phyloP scores from a whole-genome alignment of 2,329 filamentous ascomycete genomes.

The Paecilomyces variotii region DNA sequence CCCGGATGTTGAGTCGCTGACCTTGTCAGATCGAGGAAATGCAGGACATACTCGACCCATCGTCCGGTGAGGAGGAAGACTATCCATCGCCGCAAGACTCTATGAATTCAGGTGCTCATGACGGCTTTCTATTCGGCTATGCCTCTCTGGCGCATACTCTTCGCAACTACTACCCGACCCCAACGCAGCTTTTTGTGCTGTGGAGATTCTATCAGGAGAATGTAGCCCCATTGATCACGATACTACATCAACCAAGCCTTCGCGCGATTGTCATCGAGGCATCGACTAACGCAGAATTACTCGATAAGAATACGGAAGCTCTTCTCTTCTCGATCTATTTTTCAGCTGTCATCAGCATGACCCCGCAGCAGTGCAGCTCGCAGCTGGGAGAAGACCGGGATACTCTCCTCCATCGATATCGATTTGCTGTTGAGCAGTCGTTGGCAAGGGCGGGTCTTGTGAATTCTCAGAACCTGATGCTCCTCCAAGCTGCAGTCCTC shows the following conservation, averaged over 20 bases:
- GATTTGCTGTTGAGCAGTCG: slow-evolving; percentile 57
- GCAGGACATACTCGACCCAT: slow-evolving; percentile 52
- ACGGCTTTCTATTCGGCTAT: slow-evolving; percentile 55
- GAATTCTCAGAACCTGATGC: slow-evolving; percentile 52
- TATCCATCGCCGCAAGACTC: slow-evolving; percentile 38
- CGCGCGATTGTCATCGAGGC: slow-evolving; percentile 45
- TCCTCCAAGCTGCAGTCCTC: slow-evolving; percentile 55
- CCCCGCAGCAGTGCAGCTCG: slow-evolving; percentile 31
- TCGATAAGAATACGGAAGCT: slow-evolving; percentile 48
- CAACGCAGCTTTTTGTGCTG: slow-evolving; percentile 42
- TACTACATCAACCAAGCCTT: slow-evolving; percentile 50
- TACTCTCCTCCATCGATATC: slow-evolving; percentile 46
- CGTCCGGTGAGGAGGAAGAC: slow-evolving; percentile 50
- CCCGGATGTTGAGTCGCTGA: slow-evolving; percentile 5
- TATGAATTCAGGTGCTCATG: slow-evolving; percentile 38
- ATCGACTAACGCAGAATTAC: slow-evolving; percentile 40
- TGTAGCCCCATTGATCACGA: slow-evolving; percentile 53
- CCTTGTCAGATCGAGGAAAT: slow-evolving; percentile 49
- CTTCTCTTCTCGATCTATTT: slow-evolving; percentile 58
- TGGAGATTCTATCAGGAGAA: slow-evolving; percentile 55
- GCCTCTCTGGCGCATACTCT: slow-evolving; percentile 50
- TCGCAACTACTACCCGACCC: slow-evolving; percentile 47
- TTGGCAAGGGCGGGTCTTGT: slow-evolving; percentile 56
- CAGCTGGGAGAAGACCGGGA: slow-evolving; percentile 46
- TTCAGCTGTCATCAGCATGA: slow-evolving; percentile 40